Base-by-base conservation (phyloP, 352 stramenopile species). In the Globisporangium alternatum region DNA sequence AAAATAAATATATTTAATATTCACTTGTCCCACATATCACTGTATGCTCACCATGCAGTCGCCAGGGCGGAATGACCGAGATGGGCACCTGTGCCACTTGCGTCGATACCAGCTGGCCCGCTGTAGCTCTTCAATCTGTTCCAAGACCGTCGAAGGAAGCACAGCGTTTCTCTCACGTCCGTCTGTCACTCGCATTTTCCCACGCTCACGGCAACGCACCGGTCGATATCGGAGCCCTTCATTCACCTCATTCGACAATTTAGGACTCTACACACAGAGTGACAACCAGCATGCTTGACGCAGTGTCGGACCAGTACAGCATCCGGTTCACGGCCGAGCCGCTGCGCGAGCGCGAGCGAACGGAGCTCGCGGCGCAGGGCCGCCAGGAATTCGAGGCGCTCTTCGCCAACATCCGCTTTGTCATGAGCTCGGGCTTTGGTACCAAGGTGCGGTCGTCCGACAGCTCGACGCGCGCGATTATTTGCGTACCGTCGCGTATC, bases 401-500 rank as follows among this genome's bases (percentile, higher is more conserved):
- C 31, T 80, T 81, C 67, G 62, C 69, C 58, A 80, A 72, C 66
- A 70, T 84, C 31, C 74, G 70, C 22, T 76, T 81, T 43, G 65
- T 72, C 43, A 65, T 71, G 44, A 65, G 65, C 10, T 71, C 74
- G 31, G 76, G 76, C 15, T 80, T 83, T 62, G 73, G 70, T 37
- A 81, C 76, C n/a, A 76, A 87, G 39, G 72, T 87, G 45, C 77
- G 66, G 44, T 77, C 72, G 5, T 82, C 80, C 22, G 70, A 72
- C 3, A 74, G 74, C 45, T 84, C 77, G 15, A 89, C 80, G 47
- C 76, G 80, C 43, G 80, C 77, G 44, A 87, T 74, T 19, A 73
- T 87, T 9, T 85, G 71, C 62, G 69, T 67, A 31, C 70, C 75
- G 48, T 69, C 76, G 43, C 65, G 66, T 8, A 88, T 89, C 64